Base-by-base conservation (phyloP, 163 green algal genomes). In the Trebouxia gelatinosa region DNA sequence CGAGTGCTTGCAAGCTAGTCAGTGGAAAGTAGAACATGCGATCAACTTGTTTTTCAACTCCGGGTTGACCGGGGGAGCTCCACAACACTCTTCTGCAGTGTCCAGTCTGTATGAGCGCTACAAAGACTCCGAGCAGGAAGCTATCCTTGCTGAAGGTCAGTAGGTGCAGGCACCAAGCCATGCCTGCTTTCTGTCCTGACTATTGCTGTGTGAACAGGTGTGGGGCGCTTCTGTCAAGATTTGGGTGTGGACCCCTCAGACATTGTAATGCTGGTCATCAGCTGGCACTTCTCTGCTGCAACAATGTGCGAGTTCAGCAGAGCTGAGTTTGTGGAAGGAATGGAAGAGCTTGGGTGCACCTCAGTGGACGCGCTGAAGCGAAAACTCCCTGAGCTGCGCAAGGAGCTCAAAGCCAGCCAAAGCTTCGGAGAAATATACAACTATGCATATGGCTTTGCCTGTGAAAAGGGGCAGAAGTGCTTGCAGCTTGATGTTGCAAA, bases 371-470 rank as follows among this genome's bases (percentile, higher is more conserved):
- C 94, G 85, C 85, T 98, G 48, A 86, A 86, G 37, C 83, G 78
- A 4, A 89, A 88, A 77, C 84, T 97, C 64, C 88, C 89, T 4
- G 77, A 87, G 48, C 81, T 97, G 75, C 81, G 91, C 0, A 71
- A 71, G 0, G 89, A 97, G 82, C 70, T 97, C 40, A 80, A 86
- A 17, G 80, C 88, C 43, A 78, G 87, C 17, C 57, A 70, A n/a
- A 92, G 85, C 78, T 98, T 97, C 67, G 74, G 84, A 35, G 89
- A 97, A 38, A 90, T 98, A 26, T 98, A 98, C 86, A 88, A 90
- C 38, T 98, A 90, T 70, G 91, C 95, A 1, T 98, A 97, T 84
- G 78, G 85, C 31, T 98, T 95, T 71, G 89, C 90, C 0, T 65
- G 85, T 32, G 87, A 97, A 84, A 93, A 95, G 70, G 93, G 93